phyloP scores from a whole-genome alignment of 208 protist genomes.

The Angomonas deanei region DNA sequence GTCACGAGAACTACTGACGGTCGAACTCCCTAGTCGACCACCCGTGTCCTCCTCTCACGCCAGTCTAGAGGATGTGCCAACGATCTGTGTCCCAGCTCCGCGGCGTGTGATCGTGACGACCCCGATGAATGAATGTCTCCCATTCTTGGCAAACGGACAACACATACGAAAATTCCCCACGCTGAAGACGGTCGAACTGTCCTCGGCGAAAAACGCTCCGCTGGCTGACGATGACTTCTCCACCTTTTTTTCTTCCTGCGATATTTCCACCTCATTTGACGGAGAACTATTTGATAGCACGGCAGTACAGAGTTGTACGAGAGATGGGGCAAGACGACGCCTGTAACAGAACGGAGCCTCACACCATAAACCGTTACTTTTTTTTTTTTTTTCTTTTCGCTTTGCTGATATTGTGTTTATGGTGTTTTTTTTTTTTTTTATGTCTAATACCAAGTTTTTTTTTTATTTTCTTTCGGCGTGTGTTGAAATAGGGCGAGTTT shows the following conservation, averaged over 20 bases:
- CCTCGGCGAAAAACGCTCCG: too few relatives aligned
- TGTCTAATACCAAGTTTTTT: neutral
- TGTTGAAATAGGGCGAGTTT: neutral
- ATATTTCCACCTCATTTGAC: neutral
- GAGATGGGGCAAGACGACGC: neutral
- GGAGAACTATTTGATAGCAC: neutral
- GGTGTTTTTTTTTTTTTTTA: constrained; percentile 9
- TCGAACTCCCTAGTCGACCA: neutral
- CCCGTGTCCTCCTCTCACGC: neutral
- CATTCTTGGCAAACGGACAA: too few relatives aligned
- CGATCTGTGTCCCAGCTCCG: neutral
- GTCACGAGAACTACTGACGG: neutral
- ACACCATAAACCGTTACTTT: neutral
- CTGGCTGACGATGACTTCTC: neutral
- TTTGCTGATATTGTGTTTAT: neutral
- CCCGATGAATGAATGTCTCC: neutral
- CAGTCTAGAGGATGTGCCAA: neutral
- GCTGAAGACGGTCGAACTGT: too few relatives aligned
- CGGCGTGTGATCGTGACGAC: neutral
- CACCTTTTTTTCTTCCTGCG: neutral
- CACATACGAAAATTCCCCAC: too few relatives aligned
- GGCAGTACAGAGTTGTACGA: neutral
- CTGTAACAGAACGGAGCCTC: neutral
- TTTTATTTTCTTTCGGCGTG: constrained; percentile 11
- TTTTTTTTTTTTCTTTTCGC: neutral